Conservation (phyloP, 352 stramenopile genomes). For the Phytopythium kandeliae region DNA sequence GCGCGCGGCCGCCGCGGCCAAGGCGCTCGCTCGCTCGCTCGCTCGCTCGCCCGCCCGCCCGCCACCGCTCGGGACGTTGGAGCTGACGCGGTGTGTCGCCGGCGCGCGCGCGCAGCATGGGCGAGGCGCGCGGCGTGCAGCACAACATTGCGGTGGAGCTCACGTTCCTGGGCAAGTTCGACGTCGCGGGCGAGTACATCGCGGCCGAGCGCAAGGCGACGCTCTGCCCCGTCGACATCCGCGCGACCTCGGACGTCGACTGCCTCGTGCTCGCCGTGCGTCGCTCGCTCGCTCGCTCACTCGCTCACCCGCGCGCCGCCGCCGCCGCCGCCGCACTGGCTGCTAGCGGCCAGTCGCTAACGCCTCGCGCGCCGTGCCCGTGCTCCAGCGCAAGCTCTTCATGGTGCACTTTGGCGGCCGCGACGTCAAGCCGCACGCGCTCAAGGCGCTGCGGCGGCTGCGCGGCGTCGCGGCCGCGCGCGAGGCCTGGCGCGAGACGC, state of each 20-base stretch:
- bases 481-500: slow-evolving; percentile 69
- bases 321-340: too few relatives aligned
- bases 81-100: too few relatives aligned
- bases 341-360: too few relatives aligned
- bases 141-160: slow-evolving; percentile 69
- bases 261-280: slow-evolving; percentile 72
- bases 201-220: slow-evolving; percentile 65
- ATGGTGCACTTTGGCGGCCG: slow-evolving; percentile 58
- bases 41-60: too few relatives aligned
- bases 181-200: slow-evolving; percentile 77
- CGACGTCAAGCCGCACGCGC: slow-evolving; percentile 57
- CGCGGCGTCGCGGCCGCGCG: slow-evolving; percentile 45
- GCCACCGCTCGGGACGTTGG: too few relatives aligned
- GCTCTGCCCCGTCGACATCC: slow-evolving; percentile 64
- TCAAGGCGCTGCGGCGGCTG: slow-evolving; percentile 35
- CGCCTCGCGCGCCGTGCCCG: not conserved
- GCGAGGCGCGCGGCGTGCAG: slow-evolving; percentile 51
- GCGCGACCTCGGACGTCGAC: slow-evolving; percentile 59
- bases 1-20: too few relatives aligned
- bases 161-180: slow-evolving; percentile 75
- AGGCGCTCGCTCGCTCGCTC: too few relatives aligned
- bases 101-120: slow-evolving; percentile 25
- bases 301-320: too few relatives aligned
- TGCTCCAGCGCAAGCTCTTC: slow-evolving; percentile 63
- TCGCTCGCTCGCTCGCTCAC: too few relatives aligned